phyloP scores from a whole-genome alignment of 2,329 filamentous ascomycete genomes.

The Lanzia echinophila region DNA sequence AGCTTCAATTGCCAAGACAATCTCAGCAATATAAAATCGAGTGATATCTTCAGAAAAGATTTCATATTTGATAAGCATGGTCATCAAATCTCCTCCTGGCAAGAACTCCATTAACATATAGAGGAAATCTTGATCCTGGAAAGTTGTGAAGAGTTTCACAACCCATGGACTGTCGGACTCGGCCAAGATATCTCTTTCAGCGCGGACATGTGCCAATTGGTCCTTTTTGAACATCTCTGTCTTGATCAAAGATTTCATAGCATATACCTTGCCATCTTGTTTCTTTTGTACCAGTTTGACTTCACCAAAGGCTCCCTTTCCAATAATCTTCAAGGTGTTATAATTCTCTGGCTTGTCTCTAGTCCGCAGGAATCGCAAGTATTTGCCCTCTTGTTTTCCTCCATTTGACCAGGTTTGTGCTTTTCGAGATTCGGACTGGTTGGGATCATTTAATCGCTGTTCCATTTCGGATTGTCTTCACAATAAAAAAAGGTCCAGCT shows the following conservation, averaged over 20 bases:
- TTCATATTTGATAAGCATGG: constrained; percentile 99
- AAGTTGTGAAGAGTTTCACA: constrained; percentile 96
- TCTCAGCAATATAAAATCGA: constrained; percentile 97
- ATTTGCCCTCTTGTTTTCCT: constrained; percentile 83
- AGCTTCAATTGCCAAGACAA: constrained; percentile 95
- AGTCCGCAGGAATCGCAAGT: constrained; percentile 87
- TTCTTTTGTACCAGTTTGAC: constrained; percentile 97
- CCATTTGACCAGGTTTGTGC: constrained; percentile 79
- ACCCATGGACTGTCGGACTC: constrained; percentile 99
- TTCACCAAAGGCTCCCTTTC: constrained; percentile 97
- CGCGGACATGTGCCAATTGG: constrained; percentile 92
- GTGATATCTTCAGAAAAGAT: constrained; percentile 99
- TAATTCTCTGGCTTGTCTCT: constrained; percentile 94
- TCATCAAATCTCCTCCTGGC: constrained; percentile 97
- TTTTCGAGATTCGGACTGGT: constrained; percentile 67
- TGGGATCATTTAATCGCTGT: constrained; percentile 71
- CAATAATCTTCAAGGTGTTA: constrained; percentile 93
- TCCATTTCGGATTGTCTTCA: constrained; percentile 94
- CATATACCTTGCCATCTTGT: constrained; percentile 93
- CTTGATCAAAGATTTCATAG: constrained; percentile 97
- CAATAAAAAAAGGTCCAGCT: not conserved
- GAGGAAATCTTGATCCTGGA: constrained; percentile 91
- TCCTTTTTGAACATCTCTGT: constrained; percentile 99
- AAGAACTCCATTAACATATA: constrained; percentile 99
- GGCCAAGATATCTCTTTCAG: constrained; percentile 93